Percentiles rank a stretch among this genome's conserved stretches.
Evolutionary conservation across 331 rosid species (phyloP).

Genomic region (Malus hybrid): DNA sequence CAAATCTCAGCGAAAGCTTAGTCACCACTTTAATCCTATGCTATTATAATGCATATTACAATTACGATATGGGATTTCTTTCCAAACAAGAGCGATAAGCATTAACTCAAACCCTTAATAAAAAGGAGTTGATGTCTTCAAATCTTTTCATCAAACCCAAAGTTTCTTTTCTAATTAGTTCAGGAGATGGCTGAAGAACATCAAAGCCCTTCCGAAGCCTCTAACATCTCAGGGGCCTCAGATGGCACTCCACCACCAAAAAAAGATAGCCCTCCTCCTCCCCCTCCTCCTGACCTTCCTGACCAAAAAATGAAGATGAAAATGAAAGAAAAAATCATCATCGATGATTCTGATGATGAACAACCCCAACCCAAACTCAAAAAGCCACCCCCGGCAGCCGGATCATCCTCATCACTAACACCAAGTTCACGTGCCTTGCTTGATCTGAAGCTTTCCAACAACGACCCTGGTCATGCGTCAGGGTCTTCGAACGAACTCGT

Average conservation of each 20-base stretch:
- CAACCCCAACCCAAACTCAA: neutral
- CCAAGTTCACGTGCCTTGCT: slow-evolving; percentile 13
- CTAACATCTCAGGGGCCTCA: slow-evolving; percentile 32
- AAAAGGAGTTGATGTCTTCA: slow-evolving; percentile 11
- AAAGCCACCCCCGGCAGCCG: neutral
- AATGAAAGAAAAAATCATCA: slow-evolving; percentile 6
- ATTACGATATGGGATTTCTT: slow-evolving; percentile 19
- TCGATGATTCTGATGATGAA: neutral
- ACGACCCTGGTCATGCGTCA: neutral
- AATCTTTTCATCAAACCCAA: slow-evolving; percentile 1
- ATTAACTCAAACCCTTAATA: slow-evolving; percentile 32
- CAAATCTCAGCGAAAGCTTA: neutral
- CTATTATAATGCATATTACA: slow-evolving; percentile 1
- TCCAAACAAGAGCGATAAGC: slow-evolving; percentile 17
- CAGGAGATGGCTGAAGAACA: slow-evolving; percentile 7
- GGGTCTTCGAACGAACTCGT: slow-evolving; percentile 8
- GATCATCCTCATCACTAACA: neutral
- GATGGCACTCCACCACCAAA: neutral
- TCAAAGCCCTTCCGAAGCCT: slow-evolving; percentile 17
- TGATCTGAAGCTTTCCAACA: slow-evolving; percentile 30
- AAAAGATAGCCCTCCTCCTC: neutral
- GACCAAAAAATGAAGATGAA: slow-evolving; percentile 2
- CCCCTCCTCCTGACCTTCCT: neutral
- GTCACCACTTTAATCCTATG: slow-evolving; percentile 12
- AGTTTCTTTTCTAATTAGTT: neutral